Base-by-base conservation (phyloP, 495 filamentous ascomycete species). In the Lichenothelia convexa region DNA sequence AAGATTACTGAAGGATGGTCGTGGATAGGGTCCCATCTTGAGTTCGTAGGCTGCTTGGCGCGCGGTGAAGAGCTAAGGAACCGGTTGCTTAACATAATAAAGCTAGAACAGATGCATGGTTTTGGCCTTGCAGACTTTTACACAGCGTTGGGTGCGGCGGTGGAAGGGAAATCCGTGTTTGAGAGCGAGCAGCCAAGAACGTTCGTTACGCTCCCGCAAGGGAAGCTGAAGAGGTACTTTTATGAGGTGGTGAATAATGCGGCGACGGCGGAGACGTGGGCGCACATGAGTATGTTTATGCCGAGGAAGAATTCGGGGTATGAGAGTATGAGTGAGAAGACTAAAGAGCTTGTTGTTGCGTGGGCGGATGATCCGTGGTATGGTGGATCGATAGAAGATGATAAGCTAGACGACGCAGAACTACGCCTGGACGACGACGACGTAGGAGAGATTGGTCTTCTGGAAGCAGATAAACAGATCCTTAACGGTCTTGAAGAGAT, bases 11-110 rank as follows among this genome's bases (percentile, higher is more conserved):
- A 73, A 16, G 75, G 80, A 0, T 73, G 73, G 59, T 61, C 54
- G 23, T 97, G 85, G 86, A 80, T 80, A 12, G 73, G 75, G 7
- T 83, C 78, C 12, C 91, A 97, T 59, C 72, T 97, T n/a, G 84
- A 86, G 51, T 97, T 97, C 46, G 77, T 95, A 2, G 85, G 86
- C 1, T 87, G 80, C 48, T 66, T 97, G 3, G 74, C 78, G 40
- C 72, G 82, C 17, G 68, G 67, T 6, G 71, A 80, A 36, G 86
- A 93, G 44, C 56, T 95, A 21, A 68, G 71, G 30, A 63, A 65
- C 40, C 70, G 89, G 4, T 60, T 91, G 17, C 53, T 51, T 11
- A 58, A 55, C 36, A 61, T 83, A 49, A 59, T 67, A 11, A 56
- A 58, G n/a, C 54, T 86, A 7, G 62, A 70, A 24, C 49, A 50